Percentiles rank a stretch among this genome's conserved stretches.
Evolutionary conservation across 768 basidiomycete genomes (phyloP).

Genomic region (Auricularia auricula-judae): DNA sequence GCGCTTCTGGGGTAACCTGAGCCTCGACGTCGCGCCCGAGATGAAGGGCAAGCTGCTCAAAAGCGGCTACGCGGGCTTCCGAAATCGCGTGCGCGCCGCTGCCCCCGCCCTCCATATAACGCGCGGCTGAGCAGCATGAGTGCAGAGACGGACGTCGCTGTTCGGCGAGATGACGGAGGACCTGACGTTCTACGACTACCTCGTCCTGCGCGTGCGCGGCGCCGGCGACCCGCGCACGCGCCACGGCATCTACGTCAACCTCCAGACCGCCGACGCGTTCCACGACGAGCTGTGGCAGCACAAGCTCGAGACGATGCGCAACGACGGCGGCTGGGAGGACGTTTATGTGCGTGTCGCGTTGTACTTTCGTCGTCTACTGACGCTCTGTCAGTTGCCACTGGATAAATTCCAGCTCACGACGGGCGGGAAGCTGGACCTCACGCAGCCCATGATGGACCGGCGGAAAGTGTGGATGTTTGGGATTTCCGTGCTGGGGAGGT

Average conservation of each 20-base stretch:
- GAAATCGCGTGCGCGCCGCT: slow-evolving; percentile 52
- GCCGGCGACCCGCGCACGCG: slow-evolving; percentile 66
- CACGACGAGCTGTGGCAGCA: slow-evolving; percentile 92
- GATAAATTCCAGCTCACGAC: slow-evolving; percentile 64
- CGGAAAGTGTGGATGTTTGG: slow-evolving; percentile 73
- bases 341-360: slow-evolving; percentile 46
- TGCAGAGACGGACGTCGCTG: slow-evolving; percentile 61
- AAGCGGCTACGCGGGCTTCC: slow-evolving; percentile 84
- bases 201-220: slow-evolving; percentile 69
- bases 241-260: slow-evolving; percentile 84
- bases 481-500: slow-evolving; percentile 77
- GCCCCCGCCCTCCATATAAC: background rate
- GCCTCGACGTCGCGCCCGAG: slow-evolving; percentile 54
- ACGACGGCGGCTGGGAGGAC: slow-evolving; percentile 68
- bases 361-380: slow-evolving; percentile 6
- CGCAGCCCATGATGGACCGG: slow-evolving; percentile 63
- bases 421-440: slow-evolving; percentile 49
- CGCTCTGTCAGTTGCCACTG: slow-evolving; percentile 61
- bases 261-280: slow-evolving; percentile 66
- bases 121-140: background rate
- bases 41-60: slow-evolving; percentile 51
- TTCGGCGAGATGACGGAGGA: slow-evolving; percentile 85
- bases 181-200: slow-evolving; percentile 67
- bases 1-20: slow-evolving; percentile 75
- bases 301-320: slow-evolving; percentile 64